Conservation (phyloP, 192 early-diverging fungal genomes). For the Podochytrium sp. region DNA sequence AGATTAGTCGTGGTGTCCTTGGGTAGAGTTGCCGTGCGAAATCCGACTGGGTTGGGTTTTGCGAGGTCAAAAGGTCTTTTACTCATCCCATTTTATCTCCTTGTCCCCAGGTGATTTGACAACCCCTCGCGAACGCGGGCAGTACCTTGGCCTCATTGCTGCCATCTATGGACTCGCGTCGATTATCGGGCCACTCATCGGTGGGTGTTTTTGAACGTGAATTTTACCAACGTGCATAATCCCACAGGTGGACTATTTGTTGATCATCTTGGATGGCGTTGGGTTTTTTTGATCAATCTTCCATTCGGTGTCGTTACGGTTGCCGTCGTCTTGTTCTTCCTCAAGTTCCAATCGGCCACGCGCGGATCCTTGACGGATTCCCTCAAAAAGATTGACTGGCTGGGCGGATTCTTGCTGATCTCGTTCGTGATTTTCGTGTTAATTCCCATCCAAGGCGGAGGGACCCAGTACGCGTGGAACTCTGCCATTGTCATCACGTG, state of each 20-base stretch:
- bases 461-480: constrained; percentile 63
- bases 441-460: constrained; percentile 67
- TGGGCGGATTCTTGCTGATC: constrained; percentile 55
- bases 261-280: constrained; percentile 49
- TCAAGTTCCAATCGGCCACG: constrained; percentile 42
- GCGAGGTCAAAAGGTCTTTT: no score
- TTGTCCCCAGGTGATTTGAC: no score
- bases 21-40: no score
- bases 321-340: constrained; percentile 53
- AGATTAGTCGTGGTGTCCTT: no score
- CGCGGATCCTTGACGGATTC: constrained; percentile 47
- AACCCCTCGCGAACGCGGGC: constrained; percentile 52
- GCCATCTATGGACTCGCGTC: constrained; percentile 75
- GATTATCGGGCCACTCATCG: constrained; percentile 76
- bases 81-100: no score
- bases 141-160: constrained; percentile 77
- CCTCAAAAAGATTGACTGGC: constrained; percentile 62
- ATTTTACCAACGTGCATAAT: constrained; percentile 36
- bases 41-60: no score
- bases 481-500: constrained; percentile 62
- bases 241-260: constrained; percentile 86
- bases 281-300: constrained; percentile 70
- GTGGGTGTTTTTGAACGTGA: constrained; percentile 66
- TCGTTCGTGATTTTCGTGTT: constrained; percentile 54
- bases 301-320: constrained; percentile 72